Evolutionary conservation across 2,329 filamentous ascomycete genomes (phyloP).

Genomic region (Trichoderma lentiforme): DNA sequence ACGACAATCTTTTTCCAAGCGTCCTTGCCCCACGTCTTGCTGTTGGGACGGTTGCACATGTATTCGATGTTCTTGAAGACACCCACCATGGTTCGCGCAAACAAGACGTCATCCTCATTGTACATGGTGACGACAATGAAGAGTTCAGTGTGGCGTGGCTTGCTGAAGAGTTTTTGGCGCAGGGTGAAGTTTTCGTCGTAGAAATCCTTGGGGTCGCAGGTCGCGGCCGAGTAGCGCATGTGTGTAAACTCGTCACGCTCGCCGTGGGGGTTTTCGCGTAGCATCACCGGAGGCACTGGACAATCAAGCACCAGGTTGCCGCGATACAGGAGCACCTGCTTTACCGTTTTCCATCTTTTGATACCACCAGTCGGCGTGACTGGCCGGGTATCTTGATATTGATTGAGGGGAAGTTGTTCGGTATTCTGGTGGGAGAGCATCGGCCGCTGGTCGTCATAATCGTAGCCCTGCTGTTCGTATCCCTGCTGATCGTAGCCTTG

Average conservation of each 20-base stretch:
- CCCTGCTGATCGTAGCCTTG: constrained; percentile 34
- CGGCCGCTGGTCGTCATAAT: constrained; percentile 69
- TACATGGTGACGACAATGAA: constrained; percentile 99
- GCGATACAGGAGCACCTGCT: constrained; percentile 94
- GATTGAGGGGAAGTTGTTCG: constrained; percentile 32
- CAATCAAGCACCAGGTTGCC: constrained; percentile 97
- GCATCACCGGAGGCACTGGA: constrained; percentile 81
- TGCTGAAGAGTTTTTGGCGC: constrained; percentile 87
- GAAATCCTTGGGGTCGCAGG: constrained; percentile 87
- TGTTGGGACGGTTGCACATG: constrained; percentile 90
- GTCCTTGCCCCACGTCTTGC: constrained; percentile 97
- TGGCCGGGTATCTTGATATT: constrained; percentile 44
- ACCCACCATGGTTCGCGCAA: constrained; percentile 91
- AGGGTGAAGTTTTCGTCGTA: constrained; percentile 87
- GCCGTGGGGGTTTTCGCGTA: constrained; percentile 85
- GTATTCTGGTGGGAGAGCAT: constrained; percentile 67
- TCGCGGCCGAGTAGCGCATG: constrained; percentile 92
- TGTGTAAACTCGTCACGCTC: constrained; percentile 90
- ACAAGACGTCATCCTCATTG: constrained; percentile 95
- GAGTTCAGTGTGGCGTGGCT: constrained; percentile 86
- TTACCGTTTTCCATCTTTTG: constrained; percentile 95
- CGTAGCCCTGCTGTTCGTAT: constrained; percentile 54
- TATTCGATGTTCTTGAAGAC: constrained; percentile 99
- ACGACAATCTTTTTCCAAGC: constrained; percentile 99
- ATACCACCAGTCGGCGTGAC: constrained; percentile 50